Conservation (phyloP, 306 rosid genomes). For the Canavalia ensiformis region DNA sequence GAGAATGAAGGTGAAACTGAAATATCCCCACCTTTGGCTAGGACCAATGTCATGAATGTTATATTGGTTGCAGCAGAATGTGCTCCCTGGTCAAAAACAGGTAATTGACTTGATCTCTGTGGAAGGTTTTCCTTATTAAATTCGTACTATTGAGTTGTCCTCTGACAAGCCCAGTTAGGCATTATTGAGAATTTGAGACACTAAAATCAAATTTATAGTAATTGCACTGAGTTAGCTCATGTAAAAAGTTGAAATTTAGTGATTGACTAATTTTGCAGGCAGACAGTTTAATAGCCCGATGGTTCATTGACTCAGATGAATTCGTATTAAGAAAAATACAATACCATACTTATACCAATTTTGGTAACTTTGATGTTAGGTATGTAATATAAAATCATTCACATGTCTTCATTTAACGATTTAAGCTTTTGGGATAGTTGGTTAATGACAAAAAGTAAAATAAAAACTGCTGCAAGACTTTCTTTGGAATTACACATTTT, state of each 20-base stretch:
- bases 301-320: background rate
- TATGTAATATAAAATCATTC: too few relatives aligned
- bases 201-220: background rate
- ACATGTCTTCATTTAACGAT: too few relatives aligned
- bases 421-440: too few relatives aligned
- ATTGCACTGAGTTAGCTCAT: background rate
- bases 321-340: too few relatives aligned
- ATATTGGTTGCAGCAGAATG: conserved; percentile 86
- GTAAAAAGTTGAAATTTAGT: background rate
- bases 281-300: conserved; percentile 1
- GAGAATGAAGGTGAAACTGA: conserved; percentile 43
- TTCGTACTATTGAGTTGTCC: background rate
- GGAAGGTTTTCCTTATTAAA: conserved; percentile 17
- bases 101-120: conserved; percentile 45
- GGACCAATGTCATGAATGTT: conserved; percentile 81
- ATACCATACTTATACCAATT: too few relatives aligned
- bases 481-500: background rate
- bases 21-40: conserved; percentile 76
- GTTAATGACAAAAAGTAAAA: too few relatives aligned
- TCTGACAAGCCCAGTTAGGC: background rate
- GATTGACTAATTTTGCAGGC: background rate
- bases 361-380: too few relatives aligned
- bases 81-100: conserved; percentile 91
- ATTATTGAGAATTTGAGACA: conserved; percentile 17
- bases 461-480: background rate